Percentiles rank a stretch among this genome's conserved stretches.
Evolutionary conservation across 306 rosid species (phyloP).

Genomic region (Cicer arietinum): DNA sequence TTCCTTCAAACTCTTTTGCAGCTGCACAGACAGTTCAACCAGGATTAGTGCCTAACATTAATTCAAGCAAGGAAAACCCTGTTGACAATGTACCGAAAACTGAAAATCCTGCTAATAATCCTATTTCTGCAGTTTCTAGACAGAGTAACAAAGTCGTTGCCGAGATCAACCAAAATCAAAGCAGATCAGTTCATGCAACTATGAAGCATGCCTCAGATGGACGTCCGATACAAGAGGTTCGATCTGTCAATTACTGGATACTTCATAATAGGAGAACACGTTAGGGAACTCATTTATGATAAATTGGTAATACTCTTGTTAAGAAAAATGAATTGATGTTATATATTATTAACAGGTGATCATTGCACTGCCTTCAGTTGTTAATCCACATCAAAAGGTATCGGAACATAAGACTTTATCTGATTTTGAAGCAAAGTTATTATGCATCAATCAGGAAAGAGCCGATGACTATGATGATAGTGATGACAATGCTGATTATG

Average conservation of each 20-base stretch:
- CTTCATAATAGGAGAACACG: constrained; percentile 32
- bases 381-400: constrained; percentile 42
- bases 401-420: constrained; percentile 42
- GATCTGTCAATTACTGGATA: constrained; percentile 33
- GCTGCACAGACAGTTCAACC: constrained; percentile 44
- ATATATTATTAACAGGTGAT: constrained; percentile 58
- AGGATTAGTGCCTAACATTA: constrained; percentile 37
- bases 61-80: constrained; percentile 42
- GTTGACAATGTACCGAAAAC: constrained; percentile 47
- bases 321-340: constrained; percentile 46
- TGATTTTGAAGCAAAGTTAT: constrained; percentile 53
- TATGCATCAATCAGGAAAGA: constrained; percentile 49
- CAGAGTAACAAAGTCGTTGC: constrained; percentile 46
- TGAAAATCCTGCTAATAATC: constrained; percentile 49
- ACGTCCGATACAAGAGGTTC: constrained; percentile 62
- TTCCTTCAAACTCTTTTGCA: constrained; percentile 35
- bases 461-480: constrained; percentile 44
- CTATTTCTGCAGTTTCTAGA: constrained; percentile 51
- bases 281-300: constrained; percentile 41
- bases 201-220: constrained; percentile 49
- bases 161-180: constrained; percentile 42
- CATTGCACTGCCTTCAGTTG: constrained; percentile 48
- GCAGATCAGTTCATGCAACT: constrained; percentile 51
- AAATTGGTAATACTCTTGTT: constrained; percentile 14
- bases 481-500: constrained; percentile 23